Conservation (phyloP, 139 green algal genomes). For the Yamagishiella unicocca region DNA sequence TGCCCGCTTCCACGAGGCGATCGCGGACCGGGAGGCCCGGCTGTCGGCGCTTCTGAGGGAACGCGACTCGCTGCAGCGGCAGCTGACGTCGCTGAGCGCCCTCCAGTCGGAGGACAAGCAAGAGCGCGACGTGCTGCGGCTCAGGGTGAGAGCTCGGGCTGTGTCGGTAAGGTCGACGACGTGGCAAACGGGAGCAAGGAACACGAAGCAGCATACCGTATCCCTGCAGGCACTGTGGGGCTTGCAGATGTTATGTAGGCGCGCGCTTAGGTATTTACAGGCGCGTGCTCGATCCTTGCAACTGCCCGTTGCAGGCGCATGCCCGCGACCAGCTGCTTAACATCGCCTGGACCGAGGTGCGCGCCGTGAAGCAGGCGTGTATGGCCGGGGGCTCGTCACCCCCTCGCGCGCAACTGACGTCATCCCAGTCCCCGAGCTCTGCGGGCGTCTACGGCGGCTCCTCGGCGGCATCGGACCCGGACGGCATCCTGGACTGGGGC, state of each 20-base stretch:
- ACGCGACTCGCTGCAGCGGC: conserved; percentile 33
- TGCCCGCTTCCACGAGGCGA: not conserved
- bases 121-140: conserved; percentile 39
- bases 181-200: too few species aligned
- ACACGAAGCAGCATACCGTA: too few species aligned
- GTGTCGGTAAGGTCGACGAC: too few species aligned
- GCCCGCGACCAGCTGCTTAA: conserved; percentile 33
- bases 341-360: conserved; percentile 15
- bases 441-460: not conserved
- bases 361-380: not conserved
- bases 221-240: not conserved
- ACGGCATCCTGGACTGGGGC: conserved; percentile 18
- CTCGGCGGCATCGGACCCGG: not conserved
- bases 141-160: not conserved
- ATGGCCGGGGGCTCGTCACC: not conserved
- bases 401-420: not conserved
- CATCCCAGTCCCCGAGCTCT: not conserved
- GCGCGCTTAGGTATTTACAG: too few species aligned
- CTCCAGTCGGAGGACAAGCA: conserved; percentile 28
- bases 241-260: too few species aligned
- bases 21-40: conserved; percentile 25
- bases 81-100: not conserved
- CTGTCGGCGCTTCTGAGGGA: conserved; percentile 9
- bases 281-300: too few species aligned
- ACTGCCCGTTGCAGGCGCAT: conserved; percentile 36